phyloP scores from a whole-genome alignment of 2,329 filamentous ascomycete genomes.

The Byssothecium circinans region DNA sequence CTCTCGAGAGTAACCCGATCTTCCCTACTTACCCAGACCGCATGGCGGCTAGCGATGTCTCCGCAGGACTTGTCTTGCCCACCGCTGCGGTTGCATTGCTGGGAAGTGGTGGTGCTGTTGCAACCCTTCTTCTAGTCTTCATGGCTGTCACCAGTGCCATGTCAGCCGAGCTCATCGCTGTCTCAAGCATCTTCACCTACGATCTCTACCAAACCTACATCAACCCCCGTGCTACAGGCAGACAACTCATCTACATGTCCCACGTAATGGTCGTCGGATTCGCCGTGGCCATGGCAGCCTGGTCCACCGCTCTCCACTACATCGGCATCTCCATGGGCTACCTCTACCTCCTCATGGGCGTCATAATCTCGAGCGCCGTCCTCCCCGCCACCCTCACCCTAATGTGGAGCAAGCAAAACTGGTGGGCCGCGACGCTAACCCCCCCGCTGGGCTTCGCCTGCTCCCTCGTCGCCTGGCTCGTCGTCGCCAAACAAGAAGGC shows the following conservation, averaged over 20 bases:
- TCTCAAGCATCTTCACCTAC: slow-evolving; percentile 86
- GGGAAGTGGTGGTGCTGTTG: slow-evolving; percentile 77
- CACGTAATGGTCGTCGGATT: slow-evolving; percentile 75
- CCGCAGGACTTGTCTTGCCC: slow-evolving; percentile 80
- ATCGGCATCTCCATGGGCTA: slow-evolving; percentile 81
- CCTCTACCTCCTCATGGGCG: slow-evolving; percentile 87
- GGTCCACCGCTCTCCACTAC: slow-evolving; percentile 70
- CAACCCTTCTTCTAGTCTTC: slow-evolving; percentile 79
- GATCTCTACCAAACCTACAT: slow-evolving; percentile 88
- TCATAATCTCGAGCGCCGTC: slow-evolving; percentile 83
- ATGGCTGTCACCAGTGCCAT: slow-evolving; percentile 87
- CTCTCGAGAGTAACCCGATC: slow-evolving; percentile 70
- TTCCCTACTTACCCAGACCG: slow-evolving; percentile 75
- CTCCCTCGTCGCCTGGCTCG: slow-evolving; percentile 75
- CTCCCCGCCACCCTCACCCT: slow-evolving; percentile 80
- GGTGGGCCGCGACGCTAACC: slow-evolving; percentile 69
- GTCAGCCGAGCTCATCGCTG: slow-evolving; percentile 81
- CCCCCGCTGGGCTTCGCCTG: slow-evolving; percentile 70
- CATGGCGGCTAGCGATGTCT: slow-evolving; percentile 73
- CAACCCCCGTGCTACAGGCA: slow-evolving; percentile 74
- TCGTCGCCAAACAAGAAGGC: slow-evolving; percentile 70
- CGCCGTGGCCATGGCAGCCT: slow-evolving; percentile 73
- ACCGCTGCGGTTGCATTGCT: slow-evolving; percentile 83
- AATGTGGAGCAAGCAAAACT: slow-evolving; percentile 78
- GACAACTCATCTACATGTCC: slow-evolving; percentile 76